Percentiles rank a stretch among this genome's conserved stretches.
phyloP scores from a whole-genome alignment of 768 basidiomycete genomes.

The Leccinum rimulosum region DNA sequence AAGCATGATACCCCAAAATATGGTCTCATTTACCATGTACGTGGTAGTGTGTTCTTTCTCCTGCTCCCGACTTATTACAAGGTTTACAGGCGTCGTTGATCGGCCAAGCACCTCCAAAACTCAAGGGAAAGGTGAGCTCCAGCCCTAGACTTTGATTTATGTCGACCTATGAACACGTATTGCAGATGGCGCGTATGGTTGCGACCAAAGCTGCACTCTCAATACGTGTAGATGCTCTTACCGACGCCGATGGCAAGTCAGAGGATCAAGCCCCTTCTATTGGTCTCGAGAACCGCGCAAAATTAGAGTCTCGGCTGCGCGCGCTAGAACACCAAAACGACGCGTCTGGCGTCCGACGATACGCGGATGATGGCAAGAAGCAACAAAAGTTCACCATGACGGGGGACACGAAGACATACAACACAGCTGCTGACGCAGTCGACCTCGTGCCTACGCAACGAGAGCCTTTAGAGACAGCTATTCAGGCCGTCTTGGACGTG shows the following conservation, averaged over 20 bases:
- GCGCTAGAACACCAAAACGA: slow-evolving; percentile 84
- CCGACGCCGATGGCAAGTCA: slow-evolving; percentile 88
- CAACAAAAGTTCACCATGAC: slow-evolving; percentile 80
- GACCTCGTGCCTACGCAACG: slow-evolving; percentile 85
- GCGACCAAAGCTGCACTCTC: slow-evolving; percentile 97
- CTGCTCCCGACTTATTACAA: slow-evolving; percentile 6
- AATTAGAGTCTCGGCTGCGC: slow-evolving; percentile 91
- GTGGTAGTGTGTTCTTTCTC: slow-evolving; percentile 23
- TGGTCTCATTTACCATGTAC: slow-evolving; percentile 96
- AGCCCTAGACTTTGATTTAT: slow-evolving; percentile 10
- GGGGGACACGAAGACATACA: slow-evolving; percentile 81
- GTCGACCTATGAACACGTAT: slow-evolving; percentile 2
- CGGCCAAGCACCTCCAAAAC: slow-evolving; percentile 94
- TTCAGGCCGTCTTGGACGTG: slow-evolving; percentile 73
- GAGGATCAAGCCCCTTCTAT: slow-evolving; percentile 78
- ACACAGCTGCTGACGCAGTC: slow-evolving; percentile 79
- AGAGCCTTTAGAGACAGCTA: slow-evolving; percentile 71
- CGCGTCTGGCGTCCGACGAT: slow-evolving; percentile 65
- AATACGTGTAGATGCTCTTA: slow-evolving; percentile 95
- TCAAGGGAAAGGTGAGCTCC: slow-evolving; percentile 90
- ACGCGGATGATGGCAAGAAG: slow-evolving; percentile 59
- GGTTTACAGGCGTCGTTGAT: slow-evolving; percentile 78
- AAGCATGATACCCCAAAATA: slow-evolving; percentile 98
- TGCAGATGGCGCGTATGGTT: slow-evolving; percentile 98
- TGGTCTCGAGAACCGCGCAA: slow-evolving; percentile 90